Conservation (phyloP, 768 basidiomycete genomes). For the Mycena indigotica region DNA sequence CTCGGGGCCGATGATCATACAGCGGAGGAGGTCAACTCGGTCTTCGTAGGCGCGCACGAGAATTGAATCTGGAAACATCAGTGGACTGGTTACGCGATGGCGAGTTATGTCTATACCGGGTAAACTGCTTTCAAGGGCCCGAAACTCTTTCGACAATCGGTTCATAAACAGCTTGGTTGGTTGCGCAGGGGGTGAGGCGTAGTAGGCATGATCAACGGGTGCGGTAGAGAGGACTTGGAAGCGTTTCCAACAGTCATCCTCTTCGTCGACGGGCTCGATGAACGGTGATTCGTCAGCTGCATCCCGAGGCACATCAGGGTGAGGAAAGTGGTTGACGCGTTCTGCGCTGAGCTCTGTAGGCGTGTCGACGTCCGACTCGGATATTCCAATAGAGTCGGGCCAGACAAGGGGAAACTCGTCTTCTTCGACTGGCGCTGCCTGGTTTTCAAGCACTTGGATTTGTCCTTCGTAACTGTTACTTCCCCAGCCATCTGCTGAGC, state of each 20-base stretch:
- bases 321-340: neutral
- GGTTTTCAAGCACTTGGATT: constrained; percentile 21
- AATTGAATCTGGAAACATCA: constrained; percentile 64
- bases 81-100: neutral
- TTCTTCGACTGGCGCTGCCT: constrained; percentile 2
- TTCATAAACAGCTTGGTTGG: constrained; percentile 74
- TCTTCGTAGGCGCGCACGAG: constrained; percentile 90
- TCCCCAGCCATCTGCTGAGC: constrained; percentile 40
- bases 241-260: constrained; percentile 68
- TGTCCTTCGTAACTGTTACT: constrained; percentile 34
- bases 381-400: neutral
- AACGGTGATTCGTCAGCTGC: constrained; percentile 19
- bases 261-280: constrained; percentile 31
- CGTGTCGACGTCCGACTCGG: neutral
- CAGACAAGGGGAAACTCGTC: neutral
- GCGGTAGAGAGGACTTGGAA: constrained; percentile 78
- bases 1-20: constrained; percentile 87
- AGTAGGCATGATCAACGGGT: constrained; percentile 83
- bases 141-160: constrained; percentile 83
- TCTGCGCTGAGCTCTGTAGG: neutral
- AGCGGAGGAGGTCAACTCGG: constrained; percentile 82
- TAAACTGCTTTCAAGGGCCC: constrained; percentile 72
- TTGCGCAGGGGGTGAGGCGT: constrained; percentile 57
- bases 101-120: constrained; percentile 60
- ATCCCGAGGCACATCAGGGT: constrained; percentile 33